Percentiles rank a stretch among this genome's conserved stretches.
phyloP scores from a whole-genome alignment of 805 yeast genomes.

The Suhomyces vadensis region DNA sequence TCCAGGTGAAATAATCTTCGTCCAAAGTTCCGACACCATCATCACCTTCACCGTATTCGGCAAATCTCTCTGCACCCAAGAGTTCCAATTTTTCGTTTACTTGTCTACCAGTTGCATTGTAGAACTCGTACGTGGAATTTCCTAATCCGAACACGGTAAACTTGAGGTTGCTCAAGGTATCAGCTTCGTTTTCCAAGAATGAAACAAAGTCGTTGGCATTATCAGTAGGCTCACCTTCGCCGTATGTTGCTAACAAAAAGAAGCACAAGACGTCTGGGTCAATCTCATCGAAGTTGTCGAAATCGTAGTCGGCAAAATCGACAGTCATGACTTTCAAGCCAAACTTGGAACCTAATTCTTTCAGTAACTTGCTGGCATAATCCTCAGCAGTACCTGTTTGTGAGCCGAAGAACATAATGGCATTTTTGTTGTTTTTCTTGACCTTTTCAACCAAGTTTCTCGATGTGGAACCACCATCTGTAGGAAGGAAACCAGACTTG shows the following conservation, averaged over 20 bases:
- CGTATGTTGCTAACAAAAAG: constrained; percentile 88
- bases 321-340: constrained; percentile 81
- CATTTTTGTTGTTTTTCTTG: constrained; percentile 64
- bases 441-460: constrained; percentile 63
- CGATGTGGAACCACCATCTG: constrained; percentile 42
- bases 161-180: constrained; percentile 55
- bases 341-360: constrained; percentile 81
- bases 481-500: constrained; percentile 23
- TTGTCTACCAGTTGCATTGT: constrained; percentile 77
- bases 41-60: constrained; percentile 87
- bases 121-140: constrained; percentile 90
- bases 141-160: constrained; percentile 89
- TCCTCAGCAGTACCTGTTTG: constrained; percentile 99
- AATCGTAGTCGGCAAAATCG: constrained; percentile 87
- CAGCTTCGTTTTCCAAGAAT: constrained; percentile 57
- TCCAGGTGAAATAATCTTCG: constrained; percentile 94
- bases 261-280: constrained; percentile 55
- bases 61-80: constrained; percentile 74
- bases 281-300: constrained; percentile 68
- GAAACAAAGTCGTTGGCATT: constrained; percentile 82
- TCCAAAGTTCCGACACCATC: constrained; percentile 94
- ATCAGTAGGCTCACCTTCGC: constrained; percentile 98
- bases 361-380: constrained; percentile 85
- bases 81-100: constrained; percentile 50
- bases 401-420: constrained; percentile 84